Conservation (phyloP, 2,329 filamentous ascomycete species). For the Sporothrix protearum region DNA sequence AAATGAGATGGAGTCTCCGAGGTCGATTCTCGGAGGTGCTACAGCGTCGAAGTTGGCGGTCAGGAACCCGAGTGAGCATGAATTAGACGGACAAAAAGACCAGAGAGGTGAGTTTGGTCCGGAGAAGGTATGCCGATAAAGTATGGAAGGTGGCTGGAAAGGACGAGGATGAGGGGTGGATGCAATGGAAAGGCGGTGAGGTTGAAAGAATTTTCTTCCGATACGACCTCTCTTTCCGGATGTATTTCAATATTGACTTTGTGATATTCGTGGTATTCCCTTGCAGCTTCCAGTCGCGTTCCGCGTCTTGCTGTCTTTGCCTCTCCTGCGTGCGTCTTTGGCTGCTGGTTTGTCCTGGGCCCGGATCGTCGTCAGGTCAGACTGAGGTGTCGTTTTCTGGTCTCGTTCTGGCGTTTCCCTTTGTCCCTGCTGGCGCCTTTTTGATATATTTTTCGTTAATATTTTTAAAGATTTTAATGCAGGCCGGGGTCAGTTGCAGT, state of each 20-base stretch:
- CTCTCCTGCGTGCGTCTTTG: neutral
- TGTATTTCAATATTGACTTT: slow-evolving; percentile 17
- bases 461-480: neutral
- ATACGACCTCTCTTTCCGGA: neutral
- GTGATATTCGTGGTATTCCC: slow-evolving; percentile 5
- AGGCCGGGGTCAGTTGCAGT: neutral
- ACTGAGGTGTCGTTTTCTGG: slow-evolving; percentile 9
- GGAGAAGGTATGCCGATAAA: slow-evolving; percentile 1
- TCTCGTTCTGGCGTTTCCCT: neutral
- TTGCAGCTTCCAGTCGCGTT: slow-evolving; percentile 11
- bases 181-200: slow-evolving; percentile 19
- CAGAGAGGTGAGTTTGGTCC: neutral
- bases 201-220: neutral
- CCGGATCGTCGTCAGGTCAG: neutral
- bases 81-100: neutral
- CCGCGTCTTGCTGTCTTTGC: neutral
- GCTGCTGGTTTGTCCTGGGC: neutral
- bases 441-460: neutral
- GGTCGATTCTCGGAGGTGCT: neutral
- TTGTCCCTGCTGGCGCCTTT: neutral
- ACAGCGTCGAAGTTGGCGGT: slow-evolving; percentile 11
- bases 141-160: neutral
- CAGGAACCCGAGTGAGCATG: neutral
- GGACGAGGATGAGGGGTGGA: neutral
- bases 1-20: slow-evolving; percentile 7